Percentiles rank a stretch among this genome's conserved stretches.
Evolutionary conservation across 345 rosid species (phyloP).

Genomic region (Dipteronia dyeriana): DNA sequence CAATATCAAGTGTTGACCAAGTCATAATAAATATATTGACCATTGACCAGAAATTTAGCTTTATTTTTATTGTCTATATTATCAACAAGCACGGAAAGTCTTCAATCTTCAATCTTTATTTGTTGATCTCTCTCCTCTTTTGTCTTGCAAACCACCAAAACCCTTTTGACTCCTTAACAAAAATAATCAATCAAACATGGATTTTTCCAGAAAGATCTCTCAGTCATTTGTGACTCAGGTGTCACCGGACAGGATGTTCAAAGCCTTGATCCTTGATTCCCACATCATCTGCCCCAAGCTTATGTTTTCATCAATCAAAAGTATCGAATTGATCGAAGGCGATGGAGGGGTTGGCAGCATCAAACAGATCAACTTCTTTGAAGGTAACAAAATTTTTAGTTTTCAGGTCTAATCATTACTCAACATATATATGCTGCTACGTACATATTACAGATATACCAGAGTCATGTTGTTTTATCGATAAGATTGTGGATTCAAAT

Average conservation of each 20-base stretch:
- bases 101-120: too few relatives aligned
- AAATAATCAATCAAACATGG: conserved; percentile 18
- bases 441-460: too few relatives aligned
- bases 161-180: neutral
- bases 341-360: conserved; percentile 44
- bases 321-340: conserved; percentile 37
- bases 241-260: conserved; percentile 42
- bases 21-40: neutral
- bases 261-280: conserved; percentile 46
- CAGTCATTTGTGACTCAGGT: conserved; percentile 34
- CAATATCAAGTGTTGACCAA: neutral
- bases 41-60: neutral
- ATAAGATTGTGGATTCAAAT: neutral
- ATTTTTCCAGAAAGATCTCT: conserved; percentile 20
- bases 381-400: conserved; percentile 25
- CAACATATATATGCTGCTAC: too few relatives aligned
- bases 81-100: neutral
- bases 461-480: neutral
- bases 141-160: neutral
- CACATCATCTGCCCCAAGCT: conserved; percentile 43
- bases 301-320: conserved; percentile 41
- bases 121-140: neutral
- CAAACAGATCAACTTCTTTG: conserved; percentile 44
- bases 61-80: neutral
- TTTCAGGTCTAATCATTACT: neutral